Evolutionary conservation across 1,139 yeast genomes (phyloP).

Genomic region (Sugiyamaella novakii): DNA sequence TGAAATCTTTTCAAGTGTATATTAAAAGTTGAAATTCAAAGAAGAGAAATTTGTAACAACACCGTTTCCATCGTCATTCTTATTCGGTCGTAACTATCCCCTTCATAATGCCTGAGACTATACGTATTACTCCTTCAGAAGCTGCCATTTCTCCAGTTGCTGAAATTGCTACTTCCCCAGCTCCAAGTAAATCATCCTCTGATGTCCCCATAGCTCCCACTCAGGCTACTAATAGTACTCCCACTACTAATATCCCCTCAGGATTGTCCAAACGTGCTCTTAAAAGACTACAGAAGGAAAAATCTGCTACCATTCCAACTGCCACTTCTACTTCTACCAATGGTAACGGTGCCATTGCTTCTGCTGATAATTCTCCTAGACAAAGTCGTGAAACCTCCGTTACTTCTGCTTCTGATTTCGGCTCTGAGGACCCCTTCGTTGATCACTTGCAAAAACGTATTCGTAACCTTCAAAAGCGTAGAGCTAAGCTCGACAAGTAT

Average conservation of each 20-base stretch:
- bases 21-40: too few relatives aligned
- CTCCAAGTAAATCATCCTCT: too few relatives aligned
- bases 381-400: slow-evolving; percentile 19
- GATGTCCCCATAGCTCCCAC: background rate
- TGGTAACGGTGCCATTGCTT: slow-evolving; percentile 6
- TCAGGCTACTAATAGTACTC: too few relatives aligned
- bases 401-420: slow-evolving; percentile 13
- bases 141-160: background rate
- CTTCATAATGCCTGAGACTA: slow-evolving; percentile 9
- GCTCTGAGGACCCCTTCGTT: slow-evolving; percentile 32
- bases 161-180: background rate
- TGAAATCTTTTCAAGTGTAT: too few relatives aligned
- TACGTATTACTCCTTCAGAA: background rate
- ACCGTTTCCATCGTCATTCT: background rate
- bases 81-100: too few relatives aligned
- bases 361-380: slow-evolving; percentile 14
- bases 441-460: slow-evolving; percentile 42
- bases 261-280: slow-evolving; percentile 30
- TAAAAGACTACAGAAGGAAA: slow-evolving; percentile 28
- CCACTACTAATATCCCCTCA: background rate
- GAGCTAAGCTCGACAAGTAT: slow-evolving; percentile 42
- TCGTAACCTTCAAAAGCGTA: slow-evolving; percentile 44
- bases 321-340: slow-evolving; percentile 4
- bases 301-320: slow-evolving; percentile 6
- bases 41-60: background rate